Percentiles rank a stretch among this genome's conserved stretches.
phyloP scores from a whole-genome alignment of 202 grass and related monocot genomes.

The Zoysia matrella region DNA sequence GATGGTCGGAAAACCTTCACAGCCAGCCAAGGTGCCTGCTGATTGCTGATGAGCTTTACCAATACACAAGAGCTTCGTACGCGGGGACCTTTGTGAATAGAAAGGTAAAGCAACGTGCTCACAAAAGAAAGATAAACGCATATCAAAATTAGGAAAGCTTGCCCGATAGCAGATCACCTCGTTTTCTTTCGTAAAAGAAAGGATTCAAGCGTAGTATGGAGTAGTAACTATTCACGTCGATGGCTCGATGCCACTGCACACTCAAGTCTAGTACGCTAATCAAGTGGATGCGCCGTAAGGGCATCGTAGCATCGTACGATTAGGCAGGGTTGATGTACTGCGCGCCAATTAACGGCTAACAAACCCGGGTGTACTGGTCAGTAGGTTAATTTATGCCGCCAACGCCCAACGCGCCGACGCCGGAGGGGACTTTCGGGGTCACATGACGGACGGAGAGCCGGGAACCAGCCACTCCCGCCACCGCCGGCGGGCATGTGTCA shows the following conservation, averaged over 20 bases:
- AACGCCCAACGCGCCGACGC: not conserved
- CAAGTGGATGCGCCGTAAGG: too few species aligned
- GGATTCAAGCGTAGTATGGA: not conserved
- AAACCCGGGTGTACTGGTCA: not conserved
- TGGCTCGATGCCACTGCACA: not conserved
- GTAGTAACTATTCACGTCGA: too few species aligned
- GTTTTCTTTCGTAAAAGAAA: not conserved
- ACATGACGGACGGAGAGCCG: slow-evolving; percentile 6
- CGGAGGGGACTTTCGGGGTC: slow-evolving; percentile 10
- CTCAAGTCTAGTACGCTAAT: not conserved
- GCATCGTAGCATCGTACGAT: too few species aligned
- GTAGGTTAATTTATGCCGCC: not conserved
- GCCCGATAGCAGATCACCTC: too few species aligned
- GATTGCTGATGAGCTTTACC: not conserved
- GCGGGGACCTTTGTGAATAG: not conserved
- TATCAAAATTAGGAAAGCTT: too few species aligned
- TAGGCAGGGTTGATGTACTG: not conserved
- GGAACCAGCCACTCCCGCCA: not conserved
- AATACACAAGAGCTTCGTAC: not conserved
- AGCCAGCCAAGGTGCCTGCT: not conserved
- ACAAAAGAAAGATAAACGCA: too few species aligned
- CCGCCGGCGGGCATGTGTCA: not conserved
- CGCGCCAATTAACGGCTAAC: slow-evolving; percentile 23
- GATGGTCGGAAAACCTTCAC: not conserved
- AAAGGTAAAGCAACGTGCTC: not conserved